phyloP scores from a whole-genome alignment of 306 rosid genomes.

The Vicia villosa region DNA sequence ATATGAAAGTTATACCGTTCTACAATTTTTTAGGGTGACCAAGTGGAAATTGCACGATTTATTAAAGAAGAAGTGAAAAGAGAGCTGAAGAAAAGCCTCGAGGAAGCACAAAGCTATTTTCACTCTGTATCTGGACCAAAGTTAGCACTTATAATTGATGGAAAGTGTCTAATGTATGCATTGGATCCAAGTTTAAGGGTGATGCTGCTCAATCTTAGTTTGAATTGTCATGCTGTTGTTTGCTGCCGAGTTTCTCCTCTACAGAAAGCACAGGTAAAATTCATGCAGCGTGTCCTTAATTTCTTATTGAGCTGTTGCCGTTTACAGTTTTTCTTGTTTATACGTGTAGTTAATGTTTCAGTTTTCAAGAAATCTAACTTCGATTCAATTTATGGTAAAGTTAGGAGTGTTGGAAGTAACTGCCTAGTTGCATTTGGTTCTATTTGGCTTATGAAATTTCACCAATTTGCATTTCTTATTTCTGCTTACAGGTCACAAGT shows the following conservation, averaged over 20 bases:
- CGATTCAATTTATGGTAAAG: conserved; percentile 23
- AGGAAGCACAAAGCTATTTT: conserved; percentile 71
- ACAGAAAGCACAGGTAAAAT: conserved; percentile 94
- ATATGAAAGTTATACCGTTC: conserved; percentile 7
- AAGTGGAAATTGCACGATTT: conserved; percentile 89
- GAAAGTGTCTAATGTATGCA: conserved; percentile 95
- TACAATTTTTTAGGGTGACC: conserved; percentile 74
- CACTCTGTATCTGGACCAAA: conserved; percentile 65
- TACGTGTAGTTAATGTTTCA: conserved; percentile 20
- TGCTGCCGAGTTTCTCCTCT: conserved; percentile 99
- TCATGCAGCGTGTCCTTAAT: conserved; percentile 16
- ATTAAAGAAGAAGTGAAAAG: conserved; percentile 81
- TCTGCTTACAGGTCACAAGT: conserved; percentile 77
- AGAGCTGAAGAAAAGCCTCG: conserved; percentile 68
- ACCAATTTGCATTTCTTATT: conserved; percentile 30
- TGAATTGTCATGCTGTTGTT: conserved; percentile 91
- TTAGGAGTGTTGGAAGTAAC: conserved; percentile 22
- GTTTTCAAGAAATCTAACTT: conserved; percentile 20
- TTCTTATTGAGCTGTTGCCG: conserved; percentile 10
- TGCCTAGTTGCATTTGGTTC: conserved; percentile 16
- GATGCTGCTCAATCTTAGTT: conserved; percentile 80
- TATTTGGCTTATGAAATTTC: conserved; percentile 13
- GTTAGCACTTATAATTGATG: conserved; percentile 92
- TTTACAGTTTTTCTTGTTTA: conserved; percentile 6
- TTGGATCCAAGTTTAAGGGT: conserved; percentile 86